Conservation (phyloP, 2,329 filamentous ascomycete genomes). For the Claviceps arundinis region DNA sequence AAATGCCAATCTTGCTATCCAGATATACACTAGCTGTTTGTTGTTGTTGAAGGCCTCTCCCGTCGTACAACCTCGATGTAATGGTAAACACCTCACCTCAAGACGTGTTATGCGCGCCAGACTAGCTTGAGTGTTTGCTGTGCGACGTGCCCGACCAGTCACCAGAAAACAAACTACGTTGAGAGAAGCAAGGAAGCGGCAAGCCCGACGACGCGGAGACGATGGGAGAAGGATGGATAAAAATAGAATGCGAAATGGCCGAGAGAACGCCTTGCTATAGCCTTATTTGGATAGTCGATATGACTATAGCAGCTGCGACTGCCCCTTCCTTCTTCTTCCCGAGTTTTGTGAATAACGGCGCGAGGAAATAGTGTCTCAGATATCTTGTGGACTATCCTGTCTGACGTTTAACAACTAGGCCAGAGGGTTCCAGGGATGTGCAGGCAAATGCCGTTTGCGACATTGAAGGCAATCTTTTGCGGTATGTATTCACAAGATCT, state of each 20-base stretch:
- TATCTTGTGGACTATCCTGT: not conserved
- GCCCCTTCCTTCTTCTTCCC: not conserved
- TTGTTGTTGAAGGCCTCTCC: not conserved
- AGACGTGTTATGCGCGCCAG: not conserved
- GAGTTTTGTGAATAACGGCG: not conserved
- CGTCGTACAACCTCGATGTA: not conserved
- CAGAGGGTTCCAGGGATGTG: not conserved
- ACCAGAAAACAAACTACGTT: not conserved
- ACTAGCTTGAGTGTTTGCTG: not conserved
- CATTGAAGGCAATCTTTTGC: not conserved
- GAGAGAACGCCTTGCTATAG: not conserved
- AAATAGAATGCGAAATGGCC: not conserved
- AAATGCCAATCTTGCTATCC: not conserved
- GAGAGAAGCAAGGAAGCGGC: not conserved
- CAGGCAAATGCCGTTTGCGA: not conserved
- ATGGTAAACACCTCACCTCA: not conserved
- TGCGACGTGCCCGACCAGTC: not conserved
- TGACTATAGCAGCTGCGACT: not conserved
- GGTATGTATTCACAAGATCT: not conserved
- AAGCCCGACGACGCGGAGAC: not conserved
- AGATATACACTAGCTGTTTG: not conserved
- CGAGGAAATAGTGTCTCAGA: not conserved
- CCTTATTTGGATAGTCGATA: not conserved
- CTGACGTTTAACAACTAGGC: slow-evolving; percentile 1
- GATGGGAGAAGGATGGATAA: not conserved